Conservation (phyloP, 805 yeast species). For the Candida adriatica region DNA sequence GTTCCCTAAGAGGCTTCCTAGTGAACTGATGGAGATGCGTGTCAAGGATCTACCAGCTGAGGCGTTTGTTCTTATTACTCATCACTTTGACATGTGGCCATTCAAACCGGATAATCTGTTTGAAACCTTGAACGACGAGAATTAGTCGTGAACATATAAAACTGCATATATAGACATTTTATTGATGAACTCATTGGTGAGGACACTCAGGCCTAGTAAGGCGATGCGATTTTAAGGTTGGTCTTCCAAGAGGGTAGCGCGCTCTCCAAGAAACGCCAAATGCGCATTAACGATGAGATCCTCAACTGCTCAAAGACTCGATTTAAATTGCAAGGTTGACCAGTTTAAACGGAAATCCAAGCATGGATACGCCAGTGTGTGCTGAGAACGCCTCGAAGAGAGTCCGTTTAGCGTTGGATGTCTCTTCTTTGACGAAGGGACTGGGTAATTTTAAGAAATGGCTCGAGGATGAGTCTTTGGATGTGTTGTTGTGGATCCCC, state of each 20-base stretch:
- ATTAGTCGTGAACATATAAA: too few relatives aligned
- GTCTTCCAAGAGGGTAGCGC: too few relatives aligned
- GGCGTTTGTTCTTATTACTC: constrained; percentile 47
- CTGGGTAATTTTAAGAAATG: constrained; percentile 61
- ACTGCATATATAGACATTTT: too few relatives aligned
- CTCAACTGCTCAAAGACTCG: too few relatives aligned
- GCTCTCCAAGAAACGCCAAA: too few relatives aligned
- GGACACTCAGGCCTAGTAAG: too few relatives aligned
- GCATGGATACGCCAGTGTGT: too few relatives aligned
- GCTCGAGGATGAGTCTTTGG: constrained; percentile 33
- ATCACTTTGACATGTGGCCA: constrained; percentile 68
- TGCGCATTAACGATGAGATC: too few relatives aligned
- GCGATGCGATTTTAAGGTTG: too few relatives aligned
- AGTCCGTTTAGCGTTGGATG: constrained; percentile 49
- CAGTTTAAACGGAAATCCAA: too few relatives aligned
- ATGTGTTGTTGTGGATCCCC: constrained; percentile 43
- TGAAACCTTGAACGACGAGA: background rate
- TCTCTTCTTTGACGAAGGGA: constrained; percentile 62
- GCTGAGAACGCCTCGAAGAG: background rate
- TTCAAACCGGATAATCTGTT: constrained; percentile 59
- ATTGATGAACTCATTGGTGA: too few relatives aligned
- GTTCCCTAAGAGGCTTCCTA: constrained; percentile 28
- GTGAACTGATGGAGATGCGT: constrained; percentile 34
- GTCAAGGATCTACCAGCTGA: constrained; percentile 44
- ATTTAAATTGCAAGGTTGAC: too few relatives aligned